These are phyloP conservation scores for Cadophora sp. DNA, from an alignment of 2,329 filamentous ascomycete genomes.

Conservation along the genomic window DNA sequence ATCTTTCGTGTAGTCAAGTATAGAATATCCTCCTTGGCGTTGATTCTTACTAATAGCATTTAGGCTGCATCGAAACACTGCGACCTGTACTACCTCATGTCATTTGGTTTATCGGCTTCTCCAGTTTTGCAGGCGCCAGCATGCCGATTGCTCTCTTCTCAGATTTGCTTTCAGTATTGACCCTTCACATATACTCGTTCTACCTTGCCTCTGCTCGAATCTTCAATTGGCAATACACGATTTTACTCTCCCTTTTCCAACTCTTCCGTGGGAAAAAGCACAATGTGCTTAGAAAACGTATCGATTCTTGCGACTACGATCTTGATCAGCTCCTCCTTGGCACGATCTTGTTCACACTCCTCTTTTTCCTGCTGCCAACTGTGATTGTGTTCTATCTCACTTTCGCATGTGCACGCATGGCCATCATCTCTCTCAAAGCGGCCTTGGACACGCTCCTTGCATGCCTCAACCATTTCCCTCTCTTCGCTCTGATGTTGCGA, in stretches of 20 bases:
- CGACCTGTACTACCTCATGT: slow-evolving; percentile 83
- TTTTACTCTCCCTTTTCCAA: slow-evolving; percentile 97
- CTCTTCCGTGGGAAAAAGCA: slow-evolving; percentile 98
- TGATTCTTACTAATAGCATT: too few relatives aligned
- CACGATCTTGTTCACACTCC: slow-evolving; percentile 92
- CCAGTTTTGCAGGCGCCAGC: slow-evolving; percentile 92
- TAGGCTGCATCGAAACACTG: slow-evolving; percentile 75
- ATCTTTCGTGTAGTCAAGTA: too few relatives aligned
- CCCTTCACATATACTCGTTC: slow-evolving; percentile 96
- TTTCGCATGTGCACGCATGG: slow-evolving; percentile 92
- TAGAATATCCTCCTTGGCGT: too few relatives aligned
- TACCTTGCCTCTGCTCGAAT: slow-evolving; percentile 97
- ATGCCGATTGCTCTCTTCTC: slow-evolving; percentile 97
- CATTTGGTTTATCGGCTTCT: slow-evolving; percentile 92
- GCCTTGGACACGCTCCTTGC: slow-evolving; percentile 89
- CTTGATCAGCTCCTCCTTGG: slow-evolving; percentile 95
- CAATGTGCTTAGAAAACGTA: slow-evolving; percentile 94
- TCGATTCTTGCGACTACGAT: slow-evolving; percentile 98
- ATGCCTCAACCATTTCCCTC: slow-evolving; percentile 94
- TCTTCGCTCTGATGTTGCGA: slow-evolving; percentile 95
- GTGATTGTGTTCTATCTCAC: slow-evolving; percentile 97
- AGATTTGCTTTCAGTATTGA: slow-evolving; percentile 88
- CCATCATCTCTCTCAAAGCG: slow-evolving; percentile 92
- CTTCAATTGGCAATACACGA: slow-evolving; percentile 98
- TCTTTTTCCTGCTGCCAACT: slow-evolving; percentile 94